Base-by-base conservation (phyloP, 305 asterid genomes). In the Stenogyne calaminthoides region DNA sequence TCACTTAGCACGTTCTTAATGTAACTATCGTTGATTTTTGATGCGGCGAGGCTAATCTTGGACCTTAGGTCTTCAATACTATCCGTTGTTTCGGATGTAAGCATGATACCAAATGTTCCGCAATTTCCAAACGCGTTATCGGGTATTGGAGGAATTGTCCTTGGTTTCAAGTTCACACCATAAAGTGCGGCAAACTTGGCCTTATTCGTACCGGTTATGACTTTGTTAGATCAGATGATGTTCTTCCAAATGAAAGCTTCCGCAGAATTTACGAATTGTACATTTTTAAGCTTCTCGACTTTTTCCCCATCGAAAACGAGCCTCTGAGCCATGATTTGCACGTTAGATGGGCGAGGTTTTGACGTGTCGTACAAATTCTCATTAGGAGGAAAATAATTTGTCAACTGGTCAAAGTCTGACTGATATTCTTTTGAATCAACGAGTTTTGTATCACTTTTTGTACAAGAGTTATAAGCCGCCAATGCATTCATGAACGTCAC, bases 91-190 rank as follows among this genome's bases (percentile, higher is more conserved):
- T 51, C 20, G 8, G 8, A 51, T 1, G 73, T 44, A 12, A 7
- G 19, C 14, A 51, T 51, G 4, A 20, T 15, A 69, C 15, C 40
- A 19, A 71, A 78, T 68, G n/a, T 40, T 11, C 3, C 14, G 47
- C 78, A 19, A 25, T 82, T 84, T 0, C 85, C 83, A 2, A 82
- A 68, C 9, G 77, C 11, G 3, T 69, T 55, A 7, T 62, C 67
- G 0, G 69, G 77, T 6, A 81, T 15, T 25, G 9, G 73, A 0
- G 84, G 83, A 15, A 6, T 29, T 22, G 20, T 29, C 66, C 85
- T 76, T 6, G 83, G 78, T 78, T 88, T 71, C 70, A 86, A 9
- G 52, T 82, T 80, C 52, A 81, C 82, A 0, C 77, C 70, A n/a
- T 84, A 82, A 19, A 14, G 8, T 11, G 80, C 84, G 0, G 57